Conservation (phyloP, 148 eudicot genomes). For the Chenopodium suecicum region DNA sequence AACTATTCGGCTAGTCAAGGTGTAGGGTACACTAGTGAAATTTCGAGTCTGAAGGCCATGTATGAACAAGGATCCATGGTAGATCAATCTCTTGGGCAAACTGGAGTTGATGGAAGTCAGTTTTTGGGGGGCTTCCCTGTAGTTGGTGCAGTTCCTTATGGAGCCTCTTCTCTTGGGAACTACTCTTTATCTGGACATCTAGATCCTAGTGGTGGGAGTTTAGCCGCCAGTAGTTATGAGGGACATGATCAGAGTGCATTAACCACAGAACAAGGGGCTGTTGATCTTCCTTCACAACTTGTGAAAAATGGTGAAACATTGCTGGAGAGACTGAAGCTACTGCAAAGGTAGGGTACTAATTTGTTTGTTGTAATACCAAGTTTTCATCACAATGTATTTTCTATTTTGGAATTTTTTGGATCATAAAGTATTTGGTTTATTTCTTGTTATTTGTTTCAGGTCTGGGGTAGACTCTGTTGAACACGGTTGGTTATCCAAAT, state of each 20-base stretch:
- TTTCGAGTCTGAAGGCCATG: conserved; percentile 20
- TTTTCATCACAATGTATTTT: not conserved
- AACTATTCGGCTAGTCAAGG: conserved; percentile 20
- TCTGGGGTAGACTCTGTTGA: conserved; percentile 36
- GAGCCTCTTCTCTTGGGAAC: conserved; percentile 24
- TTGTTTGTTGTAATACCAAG: not conserved
- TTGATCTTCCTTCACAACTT: conserved; percentile 48
- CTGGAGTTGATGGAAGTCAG: conserved; percentile 28
- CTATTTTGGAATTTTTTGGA: not conserved
- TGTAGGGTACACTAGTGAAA: conserved; percentile 34
- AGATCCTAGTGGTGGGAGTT: conserved; percentile 23
- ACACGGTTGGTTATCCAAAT: conserved; percentile 47
- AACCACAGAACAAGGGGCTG: conserved; percentile 30
- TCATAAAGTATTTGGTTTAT: not conserved
- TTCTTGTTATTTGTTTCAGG: conserved; percentile 33
- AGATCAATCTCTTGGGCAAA: conserved; percentile 30
- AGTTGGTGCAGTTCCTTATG: conserved; percentile 25
- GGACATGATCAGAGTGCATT: conserved; percentile 23
- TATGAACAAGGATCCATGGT: conserved; percentile 23
- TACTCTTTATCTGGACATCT: conserved; percentile 25
- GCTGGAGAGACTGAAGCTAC: conserved; percentile 57
- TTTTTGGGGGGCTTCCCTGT: conserved; percentile 24
- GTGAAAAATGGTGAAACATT: conserved; percentile 53
- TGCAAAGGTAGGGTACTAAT: conserved; percentile 47
- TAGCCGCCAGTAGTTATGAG: conserved; percentile 29